These are phyloP conservation scores for Sporisorium scitamineum DNA, from an alignment of 1,284 basidiomycete genomes.

Conservation along the genomic window DNA sequence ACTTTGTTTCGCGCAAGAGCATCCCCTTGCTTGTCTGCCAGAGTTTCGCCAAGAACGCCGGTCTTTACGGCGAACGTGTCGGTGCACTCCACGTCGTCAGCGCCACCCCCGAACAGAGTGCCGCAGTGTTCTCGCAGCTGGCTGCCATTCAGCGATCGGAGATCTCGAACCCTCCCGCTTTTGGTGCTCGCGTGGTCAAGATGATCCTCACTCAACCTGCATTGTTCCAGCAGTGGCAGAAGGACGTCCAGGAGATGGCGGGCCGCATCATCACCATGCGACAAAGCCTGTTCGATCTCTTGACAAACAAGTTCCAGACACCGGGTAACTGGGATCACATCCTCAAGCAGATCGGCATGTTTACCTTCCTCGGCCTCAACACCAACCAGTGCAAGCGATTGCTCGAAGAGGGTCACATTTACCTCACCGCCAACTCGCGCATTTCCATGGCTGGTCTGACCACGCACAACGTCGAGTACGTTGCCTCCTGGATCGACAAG, in stretches of 20 bases:
- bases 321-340: slow-evolving; percentile 84
- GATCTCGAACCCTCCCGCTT: slow-evolving; percentile 91
- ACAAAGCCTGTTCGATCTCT: slow-evolving; percentile 79
- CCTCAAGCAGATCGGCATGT: slow-evolving; percentile 68
- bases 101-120: slow-evolving; percentile 48
- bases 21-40: slow-evolving; percentile 90
- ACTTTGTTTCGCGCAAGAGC: slow-evolving; percentile 79
- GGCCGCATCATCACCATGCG: slow-evolving; percentile 91
- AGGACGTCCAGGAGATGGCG: slow-evolving; percentile 91
- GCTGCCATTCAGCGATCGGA: slow-evolving; percentile 88
- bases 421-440: slow-evolving; percentile 85
- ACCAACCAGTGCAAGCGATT: slow-evolving; percentile 77
- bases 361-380: slow-evolving; percentile 65
- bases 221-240: slow-evolving; percentile 87
- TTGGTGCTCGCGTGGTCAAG: slow-evolving; percentile 85
- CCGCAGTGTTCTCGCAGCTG: slow-evolving; percentile 74
- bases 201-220: slow-evolving; percentile 73
- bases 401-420: slow-evolving; percentile 84
- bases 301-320: slow-evolving; percentile 87
- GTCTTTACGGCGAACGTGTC: slow-evolving; percentile 85
- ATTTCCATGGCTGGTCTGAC: slow-evolving; percentile 94
- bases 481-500: slow-evolving; percentile 66
- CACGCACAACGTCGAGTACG: slow-evolving; percentile 74
- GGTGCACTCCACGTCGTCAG: slow-evolving; percentile 73
- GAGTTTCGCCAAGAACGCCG: slow-evolving; percentile 96